Evolutionary conservation across 768 basidiomycete genomes (phyloP), one percentile per base, ranked within the genome.

Genomic region (Tremella mesenterica): DNA sequence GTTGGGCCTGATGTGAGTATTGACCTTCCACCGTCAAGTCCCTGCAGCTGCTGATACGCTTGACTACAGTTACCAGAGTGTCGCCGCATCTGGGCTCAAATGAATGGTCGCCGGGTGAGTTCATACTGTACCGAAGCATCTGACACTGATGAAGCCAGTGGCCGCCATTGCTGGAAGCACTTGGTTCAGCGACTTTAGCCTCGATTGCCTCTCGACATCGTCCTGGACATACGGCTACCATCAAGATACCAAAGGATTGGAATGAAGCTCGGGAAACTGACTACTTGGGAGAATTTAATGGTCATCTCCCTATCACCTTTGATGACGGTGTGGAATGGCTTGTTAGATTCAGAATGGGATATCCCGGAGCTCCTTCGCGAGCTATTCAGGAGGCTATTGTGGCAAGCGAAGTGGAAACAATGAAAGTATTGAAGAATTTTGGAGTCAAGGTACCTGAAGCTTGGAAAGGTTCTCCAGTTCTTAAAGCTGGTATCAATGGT

Each of bases 321-420:
- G 53, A 54, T 14, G 53, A 54, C 28, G 53, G 53, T 25, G 26
- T 54, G 12, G 4, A 41, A n/a, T 48, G 53, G 53, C 28, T 48
- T 13, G 31, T 30, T 27, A 44, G 53, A 8, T 8, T 47, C 25
- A 44, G 53, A 5, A n/a, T 23, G 14, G 41, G 31, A 20, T 14
- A n/a, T 13, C 10, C 25, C 6, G 16, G 25, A 7, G 7, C 18
- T n/a, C 23, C 41, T 10, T n/a, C 36, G 16, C 18, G 6, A 16
- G 43, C 20, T 12, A 18, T 51, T 12, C 18, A 25, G 8, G 13
- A 34, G n/a, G 9, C 31, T 16, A 45, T 20, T n/a, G 36, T 44
- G 12, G 43, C 27, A 6, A 52, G 51, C 36, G 51, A 52, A 20
- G 41, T 44, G 5, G 41, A 29, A 30, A 52, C 51, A 29, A 44